Base-by-base conservation (phyloP, 1,284 basidiomycete species). In the Austroboletus olivaceoglutinosus region DNA sequence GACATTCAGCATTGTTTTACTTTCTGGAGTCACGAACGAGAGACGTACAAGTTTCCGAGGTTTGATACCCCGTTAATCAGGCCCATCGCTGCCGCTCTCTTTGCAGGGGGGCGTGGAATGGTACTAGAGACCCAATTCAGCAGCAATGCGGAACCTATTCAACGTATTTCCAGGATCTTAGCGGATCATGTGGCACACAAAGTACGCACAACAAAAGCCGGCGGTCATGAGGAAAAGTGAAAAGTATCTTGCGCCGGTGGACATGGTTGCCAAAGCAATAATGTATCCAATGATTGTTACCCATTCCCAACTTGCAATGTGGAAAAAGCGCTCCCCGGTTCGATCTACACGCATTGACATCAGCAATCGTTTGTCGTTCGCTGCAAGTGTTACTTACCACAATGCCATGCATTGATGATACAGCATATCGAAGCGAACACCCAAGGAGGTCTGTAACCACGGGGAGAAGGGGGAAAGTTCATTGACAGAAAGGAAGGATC, bases 271-370 rank as follows among this genome's bases (percentile, higher is more conserved):
- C 15, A 85, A 64, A 3, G 76, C 76, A 51, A 87, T 82, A 51
- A 86, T 80, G 58, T 80, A 87, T 0, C 80, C 86, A 10, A 84
- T 31, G 11, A 85, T 78, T 45, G 77, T 76, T n/a, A 69, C 74
- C 81, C 80, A 84, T 78, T 77, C 82, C 68, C 76, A 79, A 4
- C 60, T 70, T 10, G 77, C 68, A 27, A 86, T 77, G 62, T 89
- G 86, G 72, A 85, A 84, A 70, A 79, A 89, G 5, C 83, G 76
- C 59, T 86, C 85, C 2, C 83, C 83, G 4, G 80, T 81, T 43
- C 70, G 72, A 55, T 85, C 82, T 81, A 46, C 19, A 31, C 9
- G 13, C n/a, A 3, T 13, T 9, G 27, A 36, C 19, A 22, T 57
- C 3, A 47, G 27, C 10, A 37, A 19, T 21, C 36, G 19, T 5